Evolutionary conservation across 441 rosid species (phyloP).

Genomic region (Bocquillonia castaneifolia): DNA sequence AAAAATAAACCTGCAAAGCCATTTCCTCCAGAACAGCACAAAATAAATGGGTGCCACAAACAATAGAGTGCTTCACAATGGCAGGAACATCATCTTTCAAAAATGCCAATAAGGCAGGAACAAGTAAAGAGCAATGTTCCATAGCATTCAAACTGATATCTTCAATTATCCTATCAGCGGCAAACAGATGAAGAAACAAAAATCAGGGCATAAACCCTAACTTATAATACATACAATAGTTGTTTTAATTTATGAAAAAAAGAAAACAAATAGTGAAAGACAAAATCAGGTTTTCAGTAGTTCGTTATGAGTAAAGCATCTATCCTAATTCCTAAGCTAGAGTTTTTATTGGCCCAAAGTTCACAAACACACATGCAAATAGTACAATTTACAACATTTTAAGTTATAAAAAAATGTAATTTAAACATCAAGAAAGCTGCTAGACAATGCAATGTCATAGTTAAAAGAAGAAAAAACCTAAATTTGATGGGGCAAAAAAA

Average conservation of each 20-base stretch:
- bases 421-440: background rate
- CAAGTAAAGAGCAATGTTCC: conserved; percentile 52
- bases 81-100: conserved; percentile 55
- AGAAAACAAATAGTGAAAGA: background rate
- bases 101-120: conserved; percentile 59
- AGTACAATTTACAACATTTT: background rate
- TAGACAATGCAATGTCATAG: background rate
- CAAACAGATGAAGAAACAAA: conserved; percentile 1
- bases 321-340: too few species aligned
- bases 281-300: too few species aligned
- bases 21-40: conserved; percentile 69
- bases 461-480: background rate
- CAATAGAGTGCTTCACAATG: conserved; percentile 68
- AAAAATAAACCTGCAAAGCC: conserved; percentile 66
- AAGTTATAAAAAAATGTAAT: background rate
- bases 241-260: background rate
- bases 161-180: conserved; percentile 67
- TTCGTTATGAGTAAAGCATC: too few species aligned
- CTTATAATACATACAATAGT: background rate
- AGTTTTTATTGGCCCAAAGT: background rate
- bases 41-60: conserved; percentile 62
- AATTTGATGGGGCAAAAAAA: background rate
- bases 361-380: background rate
- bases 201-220: too few species aligned
- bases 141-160: conserved; percentile 66